Evolutionary conservation across 2,329 filamentous ascomycete genomes (phyloP), one percentile per base, ranked within the genome.

Genomic region (Lachnellula cervina): DNA sequence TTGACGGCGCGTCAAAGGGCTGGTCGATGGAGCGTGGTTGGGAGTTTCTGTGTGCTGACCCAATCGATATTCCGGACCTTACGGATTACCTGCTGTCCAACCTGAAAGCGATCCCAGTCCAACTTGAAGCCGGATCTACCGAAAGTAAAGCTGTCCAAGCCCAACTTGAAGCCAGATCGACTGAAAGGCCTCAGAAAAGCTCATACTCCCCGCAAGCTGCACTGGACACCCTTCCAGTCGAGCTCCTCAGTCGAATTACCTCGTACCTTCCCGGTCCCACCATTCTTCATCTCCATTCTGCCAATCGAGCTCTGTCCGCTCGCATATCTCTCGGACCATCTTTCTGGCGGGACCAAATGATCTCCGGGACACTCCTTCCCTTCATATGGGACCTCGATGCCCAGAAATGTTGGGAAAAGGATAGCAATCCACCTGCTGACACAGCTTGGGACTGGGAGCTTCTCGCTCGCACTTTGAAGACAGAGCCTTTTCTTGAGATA

Each of bases 31-130:
- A 55, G 25, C 37, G 38, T 11, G 55, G 50, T 7, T 57, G 44
- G 43, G 55, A 57, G 42, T 57, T 49, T 32, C 43, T 57, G 17
- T 57, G 46, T 38, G 55, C 55, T 4, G 50, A 57, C 21, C 55
- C 55, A 35, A 49, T 57, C 16, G 32, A 57, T 40, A 46, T 57
- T 45, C 38, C 55, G 21, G 19, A n/a, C 13, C 28, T 57, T 11
- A 57, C 46, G 19, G 50, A 57, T 21, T 57, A 43, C 37, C n/a
- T 57, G 11, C 40, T 57, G 5, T 52, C 50, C 9, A 57, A 57
- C 40, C 49, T 57, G 19, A 16, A 53, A 14, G 7, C 19, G 11
- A 54, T 44, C 16, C 35, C 32, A 2, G 7, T 49, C 11, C 45
- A 46, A 23, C n/a, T 28, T 46, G 19, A 46, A 28, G 6, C n/a